phyloP scores from a whole-genome alignment of 2,329 filamentous ascomycete species.

The Botryosphaeria dothidea region DNA sequence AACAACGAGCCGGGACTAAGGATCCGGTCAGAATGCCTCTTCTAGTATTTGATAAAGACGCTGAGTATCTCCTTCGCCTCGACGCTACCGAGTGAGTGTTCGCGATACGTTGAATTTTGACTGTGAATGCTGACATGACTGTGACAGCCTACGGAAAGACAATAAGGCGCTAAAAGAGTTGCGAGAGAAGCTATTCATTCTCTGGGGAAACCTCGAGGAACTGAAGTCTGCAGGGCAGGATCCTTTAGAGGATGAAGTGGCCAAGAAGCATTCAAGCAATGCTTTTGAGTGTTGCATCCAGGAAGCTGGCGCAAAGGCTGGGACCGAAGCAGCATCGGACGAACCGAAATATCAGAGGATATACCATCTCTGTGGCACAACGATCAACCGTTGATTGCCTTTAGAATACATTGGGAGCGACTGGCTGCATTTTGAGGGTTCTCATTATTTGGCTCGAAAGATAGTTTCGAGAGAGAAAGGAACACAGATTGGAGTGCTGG shows the following conservation, averaged over 20 bases:
- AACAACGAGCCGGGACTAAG: constrained; percentile 27
- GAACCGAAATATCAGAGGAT: not conserved
- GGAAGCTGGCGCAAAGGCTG: constrained; percentile 38
- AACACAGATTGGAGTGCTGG: too few species aligned
- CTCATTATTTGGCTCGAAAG: not conserved
- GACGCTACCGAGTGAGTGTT: constrained; percentile 56
- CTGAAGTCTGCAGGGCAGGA: constrained; percentile 46
- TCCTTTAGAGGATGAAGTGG: constrained; percentile 30
- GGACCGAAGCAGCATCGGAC: not conserved
- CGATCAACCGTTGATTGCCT: not conserved
- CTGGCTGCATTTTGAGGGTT: not conserved
- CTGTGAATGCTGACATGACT: constrained; percentile 3
- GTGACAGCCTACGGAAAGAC: constrained; percentile 58
- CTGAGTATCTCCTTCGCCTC: constrained; percentile 57
- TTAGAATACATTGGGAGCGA: not conserved
- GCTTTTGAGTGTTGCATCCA: constrained; percentile 49
- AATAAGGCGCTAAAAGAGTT: constrained; percentile 53
- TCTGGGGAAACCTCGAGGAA: constrained; percentile 89
- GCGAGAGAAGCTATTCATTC: constrained; percentile 68
- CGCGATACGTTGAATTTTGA: too few species aligned
- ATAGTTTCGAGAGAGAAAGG: too few species aligned
- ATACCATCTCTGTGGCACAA: constrained; percentile 3
- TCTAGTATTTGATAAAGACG: constrained; percentile 63
- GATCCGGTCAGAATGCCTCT: constrained; percentile 61
- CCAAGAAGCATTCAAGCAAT: constrained; percentile 35